Conservation (phyloP, 139 green algal species). For the Chlorella sorokiniana region DNA sequence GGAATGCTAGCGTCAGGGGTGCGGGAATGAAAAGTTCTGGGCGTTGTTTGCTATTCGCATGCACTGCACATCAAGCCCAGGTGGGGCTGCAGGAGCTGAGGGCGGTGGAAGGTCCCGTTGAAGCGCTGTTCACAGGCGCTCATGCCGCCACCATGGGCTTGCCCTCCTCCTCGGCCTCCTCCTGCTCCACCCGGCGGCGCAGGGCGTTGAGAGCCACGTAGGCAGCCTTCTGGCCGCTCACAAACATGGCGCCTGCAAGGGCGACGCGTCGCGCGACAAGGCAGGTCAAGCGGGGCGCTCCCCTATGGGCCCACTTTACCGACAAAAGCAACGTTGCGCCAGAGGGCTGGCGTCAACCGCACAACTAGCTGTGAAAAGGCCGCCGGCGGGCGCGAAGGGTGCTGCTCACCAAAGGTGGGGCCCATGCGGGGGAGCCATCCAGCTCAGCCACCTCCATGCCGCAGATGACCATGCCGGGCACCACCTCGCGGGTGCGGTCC, state of each 20-base stretch:
- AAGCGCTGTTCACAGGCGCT: not conserved
- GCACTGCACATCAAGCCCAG: too few relatives aligned
- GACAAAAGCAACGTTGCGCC: not conserved
- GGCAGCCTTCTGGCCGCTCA: constrained; percentile 90
- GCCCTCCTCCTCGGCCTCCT: not conserved
- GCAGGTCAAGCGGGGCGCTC: not conserved
- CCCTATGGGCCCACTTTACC: too few relatives aligned
- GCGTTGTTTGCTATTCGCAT: too few relatives aligned
- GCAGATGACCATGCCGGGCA: constrained; percentile 94
- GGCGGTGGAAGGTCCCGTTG: not conserved
- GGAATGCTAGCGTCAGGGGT: too few relatives aligned
- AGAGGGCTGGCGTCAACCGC: not conserved
- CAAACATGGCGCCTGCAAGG: constrained; percentile 84
- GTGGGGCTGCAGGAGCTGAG: not conserved
- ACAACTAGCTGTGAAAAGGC: not conserved
- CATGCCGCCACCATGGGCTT: not conserved
- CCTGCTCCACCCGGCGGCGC: constrained; percentile 1
- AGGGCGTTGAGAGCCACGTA: constrained; percentile 88
- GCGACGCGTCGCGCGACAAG: too few relatives aligned
- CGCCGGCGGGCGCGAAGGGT: not conserved
- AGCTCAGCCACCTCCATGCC: constrained; percentile 93
- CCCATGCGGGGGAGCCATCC: constrained; percentile 90
- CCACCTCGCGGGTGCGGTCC: constrained; percentile 81
- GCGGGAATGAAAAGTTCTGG: too few relatives aligned
- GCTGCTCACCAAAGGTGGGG: constrained; percentile 84